These are phyloP conservation scores for Rhamnella rubrinervis DNA, from an alignment of 331 rosid species.

Conservation along the genomic window DNA sequence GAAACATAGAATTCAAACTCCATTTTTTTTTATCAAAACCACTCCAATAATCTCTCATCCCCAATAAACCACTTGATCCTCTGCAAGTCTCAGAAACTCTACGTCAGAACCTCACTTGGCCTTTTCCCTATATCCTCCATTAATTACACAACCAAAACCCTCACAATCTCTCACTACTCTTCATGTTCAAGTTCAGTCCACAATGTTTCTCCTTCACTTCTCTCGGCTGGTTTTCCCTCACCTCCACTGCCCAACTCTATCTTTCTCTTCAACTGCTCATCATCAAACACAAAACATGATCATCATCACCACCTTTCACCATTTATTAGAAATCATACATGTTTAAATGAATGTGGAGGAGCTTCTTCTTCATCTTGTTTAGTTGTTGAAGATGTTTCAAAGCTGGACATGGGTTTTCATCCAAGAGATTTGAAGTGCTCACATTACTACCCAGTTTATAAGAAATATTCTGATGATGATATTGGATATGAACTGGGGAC, in stretches of 20 bases:
- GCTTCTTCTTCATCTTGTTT: slow-evolving; percentile 36
- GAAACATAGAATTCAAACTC: slow-evolving; percentile 27
- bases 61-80: slow-evolving; percentile 37
- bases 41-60: slow-evolving; percentile 30
- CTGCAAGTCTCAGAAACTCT: slow-evolving; percentile 57
- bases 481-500: slow-evolving; percentile 37
- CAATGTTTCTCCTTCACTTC: slow-evolving; percentile 34
- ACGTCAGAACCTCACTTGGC: slow-evolving; percentile 56
- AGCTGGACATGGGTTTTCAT: slow-evolving; percentile 42
- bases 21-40: slow-evolving; percentile 34
- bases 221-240: slow-evolving; percentile 48
- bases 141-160: slow-evolving; percentile 35
- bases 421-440: slow-evolving; percentile 53
- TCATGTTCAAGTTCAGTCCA: slow-evolving; percentile 41
- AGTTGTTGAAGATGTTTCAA: slow-evolving; percentile 38
- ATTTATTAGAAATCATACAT: slow-evolving; percentile 24
- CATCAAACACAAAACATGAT: not conserved
- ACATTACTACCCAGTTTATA: slow-evolving; percentile 41
- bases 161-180: slow-evolving; percentile 48
- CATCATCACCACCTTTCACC: slow-evolving; percentile 15
- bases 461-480: slow-evolving; percentile 26
- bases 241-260: slow-evolving; percentile 49
- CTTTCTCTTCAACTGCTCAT: slow-evolving; percentile 61
- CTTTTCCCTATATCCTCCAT: slow-evolving; percentile 54
- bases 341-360: slow-evolving; percentile 22